phyloP scores from a whole-genome alignment of 768 basidiomycete genomes.

The Strobilomyces dryophilus region DNA sequence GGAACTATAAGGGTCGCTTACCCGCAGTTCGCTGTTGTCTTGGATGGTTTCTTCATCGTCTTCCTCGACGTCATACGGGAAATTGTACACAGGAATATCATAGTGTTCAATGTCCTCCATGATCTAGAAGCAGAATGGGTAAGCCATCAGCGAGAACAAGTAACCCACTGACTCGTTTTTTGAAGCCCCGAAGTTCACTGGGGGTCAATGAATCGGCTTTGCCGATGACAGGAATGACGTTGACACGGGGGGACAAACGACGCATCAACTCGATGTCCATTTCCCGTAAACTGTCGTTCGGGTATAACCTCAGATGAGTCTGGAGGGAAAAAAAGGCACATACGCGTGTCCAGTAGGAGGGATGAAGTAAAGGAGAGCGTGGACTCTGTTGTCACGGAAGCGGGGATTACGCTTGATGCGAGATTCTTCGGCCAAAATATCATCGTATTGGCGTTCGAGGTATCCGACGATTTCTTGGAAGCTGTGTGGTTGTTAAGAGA shows the following conservation, averaged over 20 bases:
- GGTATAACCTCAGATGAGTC: neutral
- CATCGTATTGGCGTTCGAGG: conserved; percentile 98
- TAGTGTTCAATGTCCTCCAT: conserved; percentile 99
- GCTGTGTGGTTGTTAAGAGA: conserved; percentile 37
- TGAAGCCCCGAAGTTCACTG: conserved; percentile 90
- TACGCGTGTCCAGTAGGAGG: conserved; percentile 97
- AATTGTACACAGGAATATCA: conserved; percentile 98
- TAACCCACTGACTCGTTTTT: conserved; percentile 66
- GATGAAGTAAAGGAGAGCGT: conserved; percentile 97
- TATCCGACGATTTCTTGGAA: conserved; percentile 97
- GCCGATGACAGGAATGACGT: conserved; percentile 97
- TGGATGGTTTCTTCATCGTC: conserved; percentile 98
- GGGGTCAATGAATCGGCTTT: conserved; percentile 96
- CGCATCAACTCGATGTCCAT: conserved; percentile 99
- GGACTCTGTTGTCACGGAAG: conserved; percentile 97
- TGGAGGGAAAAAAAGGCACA: conserved; percentile 30
- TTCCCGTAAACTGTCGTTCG: conserved; percentile 69
- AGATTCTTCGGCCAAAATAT: conserved; percentile 97
- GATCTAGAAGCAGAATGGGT: conserved; percentile 49
- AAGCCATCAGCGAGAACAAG: neutral
- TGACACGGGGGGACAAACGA: conserved; percentile 94
- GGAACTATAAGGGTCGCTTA: conserved; percentile 33
- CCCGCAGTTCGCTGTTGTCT: conserved; percentile 94
- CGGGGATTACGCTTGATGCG: conserved; percentile 99
- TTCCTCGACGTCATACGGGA: conserved; percentile 98